Conservation (phyloP, 2,329 filamentous ascomycete genomes). For the Clarireedia monteithiana region DNA sequence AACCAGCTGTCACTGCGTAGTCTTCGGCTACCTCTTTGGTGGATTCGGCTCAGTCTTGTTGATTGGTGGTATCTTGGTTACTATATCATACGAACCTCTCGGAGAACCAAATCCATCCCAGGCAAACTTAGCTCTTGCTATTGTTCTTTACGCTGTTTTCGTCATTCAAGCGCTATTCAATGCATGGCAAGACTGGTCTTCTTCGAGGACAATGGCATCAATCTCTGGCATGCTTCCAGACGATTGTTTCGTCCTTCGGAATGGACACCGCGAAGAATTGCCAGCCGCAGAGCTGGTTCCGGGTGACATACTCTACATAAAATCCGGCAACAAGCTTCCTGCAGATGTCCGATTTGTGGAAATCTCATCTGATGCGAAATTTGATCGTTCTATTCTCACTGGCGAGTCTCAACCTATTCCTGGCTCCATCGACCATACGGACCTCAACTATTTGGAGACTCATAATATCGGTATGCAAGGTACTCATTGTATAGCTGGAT, state of each 20-base stretch:
- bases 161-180: slow-evolving; percentile 61
- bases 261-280: slow-evolving; percentile 42
- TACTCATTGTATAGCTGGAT: slow-evolving; percentile 65
- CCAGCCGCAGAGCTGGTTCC: slow-evolving; percentile 56
- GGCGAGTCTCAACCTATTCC: slow-evolving; percentile 58
- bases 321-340: slow-evolving; percentile 64
- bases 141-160: slow-evolving; percentile 63
- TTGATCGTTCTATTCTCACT: slow-evolving; percentile 68
- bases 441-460: slow-evolving; percentile 69
- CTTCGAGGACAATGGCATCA: slow-evolving; percentile 65
- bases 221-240: slow-evolving; percentile 73
- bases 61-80: slow-evolving; percentile 60
- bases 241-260: slow-evolving; percentile 55
- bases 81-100: slow-evolving; percentile 67
- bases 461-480: slow-evolving; percentile 70
- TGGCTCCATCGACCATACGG: slow-evolving; percentile 54
- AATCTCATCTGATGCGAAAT: slow-evolving; percentile 60
- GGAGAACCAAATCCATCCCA: slow-evolving; percentile 54
- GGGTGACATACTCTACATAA: slow-evolving; percentile 60
- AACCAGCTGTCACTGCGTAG: slow-evolving; percentile 13
- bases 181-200: slow-evolving; percentile 67
- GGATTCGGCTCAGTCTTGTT: slow-evolving; percentile 68
- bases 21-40: slow-evolving; percentile 64
- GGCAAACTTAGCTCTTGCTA: slow-evolving; percentile 64
- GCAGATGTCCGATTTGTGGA: slow-evolving; percentile 65